These are phyloP conservation scores for Suillus cothurnatus DNA, from an alignment of 768 basidiomycete genomes.

Conservation along the genomic window DNA sequence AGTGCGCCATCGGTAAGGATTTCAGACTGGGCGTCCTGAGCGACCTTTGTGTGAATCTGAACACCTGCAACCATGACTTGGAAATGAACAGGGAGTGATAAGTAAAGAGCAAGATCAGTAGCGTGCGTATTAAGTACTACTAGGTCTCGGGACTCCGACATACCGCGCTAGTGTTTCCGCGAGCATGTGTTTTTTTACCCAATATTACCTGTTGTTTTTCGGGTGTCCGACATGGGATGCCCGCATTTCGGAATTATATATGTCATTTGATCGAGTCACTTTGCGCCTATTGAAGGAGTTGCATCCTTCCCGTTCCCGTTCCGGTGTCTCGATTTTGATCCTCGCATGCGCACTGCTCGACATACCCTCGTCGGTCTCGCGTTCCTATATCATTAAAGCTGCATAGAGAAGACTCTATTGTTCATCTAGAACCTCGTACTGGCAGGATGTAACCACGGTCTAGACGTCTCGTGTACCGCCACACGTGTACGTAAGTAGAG, in stretches of 20 bases:
- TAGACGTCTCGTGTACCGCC: background rate
- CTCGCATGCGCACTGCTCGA: background rate
- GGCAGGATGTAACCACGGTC: background rate
- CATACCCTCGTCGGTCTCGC: background rate
- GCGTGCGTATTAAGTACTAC: constrained; percentile 33
- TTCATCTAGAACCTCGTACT: background rate
- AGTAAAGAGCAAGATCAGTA: constrained; percentile 10
- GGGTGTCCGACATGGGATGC: background rate
- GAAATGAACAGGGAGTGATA: constrained; percentile 13
- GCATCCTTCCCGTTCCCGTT: background rate
- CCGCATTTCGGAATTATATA: background rate
- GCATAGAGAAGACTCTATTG: background rate
- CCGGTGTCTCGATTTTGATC: background rate
- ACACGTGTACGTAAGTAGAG: background rate
- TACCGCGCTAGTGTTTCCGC: constrained; percentile 15
- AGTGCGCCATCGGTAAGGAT: constrained; percentile 88
- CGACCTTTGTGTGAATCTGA: constrained; percentile 63
- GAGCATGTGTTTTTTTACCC: constrained; percentile 5
- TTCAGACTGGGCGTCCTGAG: constrained; percentile 66
- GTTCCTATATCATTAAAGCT: too few relatives aligned
- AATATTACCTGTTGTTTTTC: background rate
- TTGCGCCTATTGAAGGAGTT: background rate
- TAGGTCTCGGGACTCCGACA: constrained; percentile 46
- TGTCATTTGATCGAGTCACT: background rate
- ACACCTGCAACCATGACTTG: constrained; percentile 61